Evolutionary conservation across 176 grass and related monocot species (phyloP).

Genomic region (Eremochloa ophiuroides): DNA sequence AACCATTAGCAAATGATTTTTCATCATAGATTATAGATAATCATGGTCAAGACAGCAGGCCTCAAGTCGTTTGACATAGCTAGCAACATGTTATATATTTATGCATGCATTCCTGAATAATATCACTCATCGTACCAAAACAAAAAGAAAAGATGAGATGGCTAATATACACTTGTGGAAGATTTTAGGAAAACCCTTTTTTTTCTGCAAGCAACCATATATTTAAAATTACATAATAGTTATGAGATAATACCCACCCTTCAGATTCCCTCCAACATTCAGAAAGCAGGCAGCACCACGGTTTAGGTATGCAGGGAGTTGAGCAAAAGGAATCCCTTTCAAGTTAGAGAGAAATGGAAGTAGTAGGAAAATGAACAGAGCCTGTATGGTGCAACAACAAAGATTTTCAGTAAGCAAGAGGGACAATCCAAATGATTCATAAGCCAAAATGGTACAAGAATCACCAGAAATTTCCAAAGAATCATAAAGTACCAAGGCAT

Average conservation of each 20-base stretch:
- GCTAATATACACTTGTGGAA: background rate
- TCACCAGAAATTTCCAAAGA: background rate
- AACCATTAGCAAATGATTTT: constrained; percentile 11
- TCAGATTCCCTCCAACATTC: constrained; percentile 67
- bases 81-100: background rate
- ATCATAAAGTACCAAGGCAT: background rate
- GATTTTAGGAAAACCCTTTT: background rate
- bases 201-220: background rate
- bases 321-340: constrained; percentile 77
- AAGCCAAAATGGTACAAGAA: constrained; percentile 3
- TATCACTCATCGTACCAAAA: background rate
- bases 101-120: background rate
- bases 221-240: constrained; percentile 29
- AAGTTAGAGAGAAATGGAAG: constrained; percentile 84
- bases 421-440: background rate
- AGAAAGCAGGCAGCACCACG: constrained; percentile 80
- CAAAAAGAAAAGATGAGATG: background rate
- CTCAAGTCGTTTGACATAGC: background rate
- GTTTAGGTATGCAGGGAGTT: constrained; percentile 76
- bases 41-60: background rate
- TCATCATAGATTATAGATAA: background rate
- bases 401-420: constrained; percentile 24
- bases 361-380: constrained; percentile 86
- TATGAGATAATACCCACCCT: constrained; percentile 40
- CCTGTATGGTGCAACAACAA: constrained; percentile 48